Percentiles rank a stretch among this genome's conserved stretches.
Evolutionary conservation across 169 alveolate species (phyloP).

Genomic region (Cryptosporidium tyzzeri): DNA sequence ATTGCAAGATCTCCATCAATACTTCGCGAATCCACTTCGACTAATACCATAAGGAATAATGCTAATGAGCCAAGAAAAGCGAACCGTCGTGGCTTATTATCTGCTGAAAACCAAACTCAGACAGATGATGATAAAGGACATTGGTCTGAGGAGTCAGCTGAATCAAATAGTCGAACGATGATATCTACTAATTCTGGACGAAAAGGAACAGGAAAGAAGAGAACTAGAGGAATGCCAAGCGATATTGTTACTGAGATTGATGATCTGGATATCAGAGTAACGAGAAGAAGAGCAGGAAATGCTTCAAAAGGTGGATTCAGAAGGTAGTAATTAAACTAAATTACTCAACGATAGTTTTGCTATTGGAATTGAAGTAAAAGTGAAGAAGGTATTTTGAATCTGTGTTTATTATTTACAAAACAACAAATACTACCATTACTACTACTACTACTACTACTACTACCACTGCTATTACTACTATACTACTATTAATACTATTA

Average conservation of each 20-base stretch:
- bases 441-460: too few relatives aligned
- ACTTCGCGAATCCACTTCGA: constrained; percentile 37
- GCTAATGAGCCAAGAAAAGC: constrained; percentile 43
- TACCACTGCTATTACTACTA: too few relatives aligned
- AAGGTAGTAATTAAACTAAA: not conserved
- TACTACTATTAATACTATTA: too few relatives aligned
- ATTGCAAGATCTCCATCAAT: constrained; percentile 74
- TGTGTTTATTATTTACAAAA: too few relatives aligned
- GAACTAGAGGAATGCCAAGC: constrained; percentile 76
- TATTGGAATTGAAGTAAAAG: not conserved
- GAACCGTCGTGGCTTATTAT: constrained; percentile 31
- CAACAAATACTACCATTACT: too few relatives aligned
- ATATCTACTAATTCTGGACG: constrained; percentile 33
- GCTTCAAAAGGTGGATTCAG: constrained; percentile 55
- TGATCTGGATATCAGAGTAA: constrained; percentile 69
- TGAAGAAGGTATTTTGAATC: not conserved
- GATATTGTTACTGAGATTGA: constrained; percentile 63
- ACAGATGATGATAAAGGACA: constrained; percentile 74
- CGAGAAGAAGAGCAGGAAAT: constrained; percentile 71
- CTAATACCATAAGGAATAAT: constrained; percentile 15
- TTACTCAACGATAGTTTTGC: not conserved
- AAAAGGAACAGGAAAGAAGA: constrained; percentile 68
- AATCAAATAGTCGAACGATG: constrained; percentile 66
- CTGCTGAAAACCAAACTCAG: constrained; percentile 34
- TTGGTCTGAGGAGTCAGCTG: constrained; percentile 74